phyloP scores from a whole-genome alignment of 2,329 filamentous ascomycete species.

The Colletotrichum tanaceti region DNA sequence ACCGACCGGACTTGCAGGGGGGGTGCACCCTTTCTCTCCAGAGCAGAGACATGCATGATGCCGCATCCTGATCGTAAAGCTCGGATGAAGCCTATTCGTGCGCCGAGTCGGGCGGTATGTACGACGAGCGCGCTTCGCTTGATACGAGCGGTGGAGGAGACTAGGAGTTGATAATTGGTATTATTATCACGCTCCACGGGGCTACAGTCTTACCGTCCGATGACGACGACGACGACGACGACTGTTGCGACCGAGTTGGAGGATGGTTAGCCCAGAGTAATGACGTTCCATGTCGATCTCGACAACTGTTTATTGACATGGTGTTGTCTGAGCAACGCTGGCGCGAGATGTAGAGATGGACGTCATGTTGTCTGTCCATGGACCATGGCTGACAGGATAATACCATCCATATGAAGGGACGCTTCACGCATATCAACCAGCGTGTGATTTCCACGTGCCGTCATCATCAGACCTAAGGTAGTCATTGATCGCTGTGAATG shows the following conservation, averaged over 20 bases:
- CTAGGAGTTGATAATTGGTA: too few relatives aligned
- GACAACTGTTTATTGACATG: not conserved
- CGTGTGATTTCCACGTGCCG: too few relatives aligned
- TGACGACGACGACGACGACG: conserved; percentile 16
- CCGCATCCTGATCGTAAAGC: not conserved
- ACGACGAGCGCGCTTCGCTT: not conserved
- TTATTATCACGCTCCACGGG: not conserved
- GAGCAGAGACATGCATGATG: too few relatives aligned
- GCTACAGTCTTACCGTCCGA: not conserved
- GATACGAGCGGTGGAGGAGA: not conserved
- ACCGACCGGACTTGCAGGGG: not conserved
- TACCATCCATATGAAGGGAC: too few relatives aligned
- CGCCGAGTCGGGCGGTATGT: not conserved
- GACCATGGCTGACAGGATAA: too few relatives aligned
- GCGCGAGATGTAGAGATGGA: too few relatives aligned
- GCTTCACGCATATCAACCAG: too few relatives aligned
- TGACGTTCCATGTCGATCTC: not conserved
- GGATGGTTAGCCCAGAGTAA: not conserved
- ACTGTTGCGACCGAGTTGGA: not conserved
- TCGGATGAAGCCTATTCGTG: not conserved
- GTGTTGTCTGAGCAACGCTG: not conserved
- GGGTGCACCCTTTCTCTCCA: not conserved
- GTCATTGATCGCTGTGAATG: not conserved
- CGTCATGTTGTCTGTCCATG: too few relatives aligned
- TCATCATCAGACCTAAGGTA: too few relatives aligned